Base-by-base conservation (phyloP, 2,329 filamentous ascomycete species). In the Cytospora schulzeri region DNA sequence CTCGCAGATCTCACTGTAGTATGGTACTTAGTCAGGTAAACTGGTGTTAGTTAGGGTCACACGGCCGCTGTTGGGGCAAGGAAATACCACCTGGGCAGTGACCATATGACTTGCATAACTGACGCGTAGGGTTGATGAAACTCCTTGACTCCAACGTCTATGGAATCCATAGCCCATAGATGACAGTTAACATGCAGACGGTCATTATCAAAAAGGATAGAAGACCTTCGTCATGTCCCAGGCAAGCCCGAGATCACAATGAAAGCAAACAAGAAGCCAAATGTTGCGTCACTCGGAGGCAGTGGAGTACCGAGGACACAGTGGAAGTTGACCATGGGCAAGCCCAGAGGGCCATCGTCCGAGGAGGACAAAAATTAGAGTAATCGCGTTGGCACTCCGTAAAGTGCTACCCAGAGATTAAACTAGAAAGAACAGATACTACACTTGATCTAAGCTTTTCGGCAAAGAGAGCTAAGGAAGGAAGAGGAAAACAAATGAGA, bases 391-490 rank as follows among this genome's bases (percentile, higher is more conserved):
- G 84, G 81, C 80, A 79, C 79, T 79, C 84, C 81, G 76, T 87
- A 83, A 83, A 78, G 79, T 79, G 81, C 83, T 89, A n/a, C 88
- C 87, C 86, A 90, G 87, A 86, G 85, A 89, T 89, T 89, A 90
- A 90, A 89, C 88, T 90, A 85, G 89, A 89, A 89, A 90, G 88
- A 90, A 90, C 86, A 88, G 86, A 87, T 88, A 89, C 86, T 88
- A 88, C 86, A 88, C 85, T 88, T 89, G 85, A 88, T 88, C 86
- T 88, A 85, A 86, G 68, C 69, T 67, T 66, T 63, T 68, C 17
- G 68, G 45, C 57, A 51, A 28, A 58, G 38, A 14, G 15, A 31
- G 22, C 28, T 33, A 48, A 3, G 5, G 33, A 35, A 35, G 14
- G 33, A 15, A 35, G 15, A 35, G 14, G 33, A 15, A 35, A 35